Base-by-base conservation (phyloP, 108 stramenopile species). In the Mediolabrus comicus region DNA sequence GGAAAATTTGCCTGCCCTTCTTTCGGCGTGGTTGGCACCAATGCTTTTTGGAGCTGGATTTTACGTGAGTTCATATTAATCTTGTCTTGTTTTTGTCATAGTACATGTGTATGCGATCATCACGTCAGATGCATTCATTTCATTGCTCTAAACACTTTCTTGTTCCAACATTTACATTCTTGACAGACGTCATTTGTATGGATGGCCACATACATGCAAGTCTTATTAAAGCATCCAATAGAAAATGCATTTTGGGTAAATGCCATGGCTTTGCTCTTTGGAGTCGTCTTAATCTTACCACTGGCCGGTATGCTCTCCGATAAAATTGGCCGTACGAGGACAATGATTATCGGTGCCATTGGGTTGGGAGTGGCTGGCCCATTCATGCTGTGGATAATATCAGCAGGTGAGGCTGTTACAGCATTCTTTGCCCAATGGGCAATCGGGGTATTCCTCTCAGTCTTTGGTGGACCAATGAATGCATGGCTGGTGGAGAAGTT, bases 401-500 rank as follows among this genome's bases (percentile, higher is more conserved):
- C 78, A 2, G 54, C 53, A 52, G 87, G 87, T 30, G 70, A 74
- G 9, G 53, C 31, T 10, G 19, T 59, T 13, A 9, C 43, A 30
- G 81, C 84, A 16, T 81, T 88, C 59, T 52, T 81, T 25, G 83
- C 84, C 14, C 90, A 91, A 67, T 67, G 65, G 3, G 30, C 53
- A 16, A 35, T 91, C 14, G 90, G 90, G 3, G 26, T 88, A 10
- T 30, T 77, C 29, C 59, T 91, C 0, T 67, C 78, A 14, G 63
- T 91, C 2, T 87, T 59, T 46, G 87, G 87, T 5, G 90, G 74
- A 3, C 90, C 90, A 12, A 71, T 88, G 53, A 72, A 58, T 39
- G 84, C 87, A 4, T 91, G 85, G 85, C 56, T 88, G 11, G 80
- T 87, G 12, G 87, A 91, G 55, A 85, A 61, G 54, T 91, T 88